phyloP scores from a whole-genome alignment of 192 early-diverging fungal genomes.

The Linnemannia zychae region DNA sequence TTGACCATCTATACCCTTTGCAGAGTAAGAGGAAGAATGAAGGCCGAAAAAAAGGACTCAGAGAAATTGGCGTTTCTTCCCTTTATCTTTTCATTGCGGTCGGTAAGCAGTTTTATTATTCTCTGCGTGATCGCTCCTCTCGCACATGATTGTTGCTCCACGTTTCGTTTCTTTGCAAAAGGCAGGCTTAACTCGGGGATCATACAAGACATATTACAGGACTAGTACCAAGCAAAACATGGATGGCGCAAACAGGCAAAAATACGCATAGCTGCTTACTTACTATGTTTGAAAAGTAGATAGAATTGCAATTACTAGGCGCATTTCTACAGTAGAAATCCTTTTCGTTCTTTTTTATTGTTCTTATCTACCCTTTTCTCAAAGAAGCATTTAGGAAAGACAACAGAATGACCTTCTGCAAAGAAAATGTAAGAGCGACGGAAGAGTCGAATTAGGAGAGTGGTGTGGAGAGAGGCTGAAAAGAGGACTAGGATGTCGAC shows the following conservation, averaged over 20 bases:
- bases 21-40: neutral
- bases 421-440: neutral
- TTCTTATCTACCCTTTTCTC: neutral
- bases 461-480: no score
- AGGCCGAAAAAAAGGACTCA: neutral
- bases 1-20: neutral
- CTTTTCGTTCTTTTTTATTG: neutral
- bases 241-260: neutral
- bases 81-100: neutral
- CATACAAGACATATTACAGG: neutral
- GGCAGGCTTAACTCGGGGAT: neutral
- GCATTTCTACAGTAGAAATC: neutral
- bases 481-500: neutral
- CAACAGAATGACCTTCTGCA: neutral
- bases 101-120: neutral
- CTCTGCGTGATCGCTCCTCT: neutral
- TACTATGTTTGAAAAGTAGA: neutral
- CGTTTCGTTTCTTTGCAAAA: neutral
- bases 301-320: neutral
- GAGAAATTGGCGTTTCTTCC: no score
- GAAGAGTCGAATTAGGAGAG: neutral
- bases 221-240: no score
- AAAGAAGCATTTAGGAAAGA: neutral
- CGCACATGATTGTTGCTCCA: neutral
- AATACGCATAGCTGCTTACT: neutral